Conservation (phyloP, 805 yeast species). For the Lipomyces mesembrius region DNA sequence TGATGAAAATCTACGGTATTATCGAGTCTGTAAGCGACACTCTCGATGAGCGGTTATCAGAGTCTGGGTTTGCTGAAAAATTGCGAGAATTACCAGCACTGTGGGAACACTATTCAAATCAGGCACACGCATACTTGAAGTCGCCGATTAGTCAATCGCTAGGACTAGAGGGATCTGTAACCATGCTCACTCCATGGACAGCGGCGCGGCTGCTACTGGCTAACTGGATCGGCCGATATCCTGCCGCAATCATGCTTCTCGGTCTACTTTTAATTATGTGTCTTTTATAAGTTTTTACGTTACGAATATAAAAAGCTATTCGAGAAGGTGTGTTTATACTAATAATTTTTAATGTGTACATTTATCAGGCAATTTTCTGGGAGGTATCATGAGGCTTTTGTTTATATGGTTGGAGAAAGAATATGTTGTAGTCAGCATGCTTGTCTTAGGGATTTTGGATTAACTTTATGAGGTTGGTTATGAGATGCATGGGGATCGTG, state of each 20-base stretch:
- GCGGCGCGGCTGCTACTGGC: background rate
- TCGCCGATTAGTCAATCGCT: background rate
- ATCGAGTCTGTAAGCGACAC: background rate
- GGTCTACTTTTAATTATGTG: constrained; percentile 23
- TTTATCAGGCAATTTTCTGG: background rate
- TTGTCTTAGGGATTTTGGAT: background rate
- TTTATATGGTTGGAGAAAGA: background rate
- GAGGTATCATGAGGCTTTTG: background rate
- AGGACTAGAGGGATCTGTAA: background rate
- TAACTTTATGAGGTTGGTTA: background rate
- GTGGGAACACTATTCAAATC: background rate
- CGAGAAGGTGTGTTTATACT: background rate
- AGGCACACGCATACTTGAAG: constrained; percentile 3
- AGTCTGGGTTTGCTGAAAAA: background rate
- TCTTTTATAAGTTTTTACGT: constrained; percentile 10
- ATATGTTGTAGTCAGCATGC: background rate
- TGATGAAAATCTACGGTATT: constrained; percentile 7
- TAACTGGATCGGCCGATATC: background rate
- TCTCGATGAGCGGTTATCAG: background rate
- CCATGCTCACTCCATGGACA: background rate
- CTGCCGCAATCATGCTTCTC: constrained; percentile 23
- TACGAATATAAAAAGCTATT: constrained; percentile 1
- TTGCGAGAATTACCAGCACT: background rate
- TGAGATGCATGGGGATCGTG: background rate
- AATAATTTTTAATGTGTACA: background rate